These are phyloP conservation scores for Ophiobolus disseminans DNA, from an alignment of 2,329 filamentous ascomycete genomes.

Conservation along the genomic window DNA sequence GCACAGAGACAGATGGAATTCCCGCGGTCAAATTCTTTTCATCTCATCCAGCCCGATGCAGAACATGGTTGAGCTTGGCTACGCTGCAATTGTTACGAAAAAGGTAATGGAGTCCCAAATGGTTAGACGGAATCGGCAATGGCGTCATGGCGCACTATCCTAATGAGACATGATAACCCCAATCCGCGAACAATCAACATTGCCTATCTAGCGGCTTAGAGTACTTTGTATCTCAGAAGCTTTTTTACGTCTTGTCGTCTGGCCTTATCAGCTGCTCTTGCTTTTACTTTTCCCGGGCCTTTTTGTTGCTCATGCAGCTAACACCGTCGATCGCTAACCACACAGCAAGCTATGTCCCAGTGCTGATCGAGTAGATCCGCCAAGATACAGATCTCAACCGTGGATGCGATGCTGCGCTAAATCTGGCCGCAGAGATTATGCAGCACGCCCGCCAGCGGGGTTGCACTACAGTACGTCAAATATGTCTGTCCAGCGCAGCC, in stretches of 20 bases:
- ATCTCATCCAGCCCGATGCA: background rate
- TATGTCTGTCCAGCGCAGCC: background rate
- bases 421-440: background rate
- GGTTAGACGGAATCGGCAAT: slow-evolving; percentile 3
- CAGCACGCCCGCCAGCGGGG: too few species aligned
- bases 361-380: slow-evolving; percentile 1
- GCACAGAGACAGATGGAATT: slow-evolving; percentile 4
- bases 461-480: background rate
- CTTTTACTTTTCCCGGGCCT: slow-evolving; percentile 6
- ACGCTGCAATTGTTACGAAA: background rate
- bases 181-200: slow-evolving; percentile 6
- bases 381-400: background rate
- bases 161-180: slow-evolving; percentile 10
- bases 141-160: slow-evolving; percentile 5
- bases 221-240: background rate
- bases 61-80: too few species aligned
- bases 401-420: background rate
- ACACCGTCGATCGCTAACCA: background rate
- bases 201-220: slow-evolving; percentile 1
- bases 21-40: background rate
- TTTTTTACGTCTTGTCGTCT: slow-evolving; percentile 3
- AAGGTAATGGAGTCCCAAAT: background rate
- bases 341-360: background rate
- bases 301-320: slow-evolving; percentile 1
- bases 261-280: slow-evolving; percentile 7